A percentile compares a stretch with the other conserved stretches of the same genome.
Conservation (phyloP, 495 filamentous ascomycete species). For the Bacidia gigantensis region DNA sequence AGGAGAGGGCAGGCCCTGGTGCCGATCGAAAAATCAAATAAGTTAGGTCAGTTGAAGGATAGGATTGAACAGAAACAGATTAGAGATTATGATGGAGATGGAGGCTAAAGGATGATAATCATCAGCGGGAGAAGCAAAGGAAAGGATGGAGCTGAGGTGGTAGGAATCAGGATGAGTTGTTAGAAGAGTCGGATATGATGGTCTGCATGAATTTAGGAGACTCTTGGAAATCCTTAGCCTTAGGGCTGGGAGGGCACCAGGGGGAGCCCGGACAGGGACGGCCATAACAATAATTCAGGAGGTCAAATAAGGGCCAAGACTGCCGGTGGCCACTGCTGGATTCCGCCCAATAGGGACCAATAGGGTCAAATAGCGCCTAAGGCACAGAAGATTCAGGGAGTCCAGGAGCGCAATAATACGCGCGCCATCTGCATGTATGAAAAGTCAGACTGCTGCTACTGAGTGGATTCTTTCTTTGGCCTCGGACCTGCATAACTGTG, state of each 20-base stretch:
- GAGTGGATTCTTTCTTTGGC: not conserved
- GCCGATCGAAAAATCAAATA: not conserved
- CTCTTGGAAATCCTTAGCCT: too few species aligned
- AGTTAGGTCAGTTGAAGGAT: not conserved
- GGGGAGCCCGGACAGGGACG: too few species aligned
- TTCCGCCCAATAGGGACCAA: too few species aligned
- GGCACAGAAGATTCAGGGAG: too few species aligned
- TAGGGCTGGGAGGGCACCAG: too few species aligned
- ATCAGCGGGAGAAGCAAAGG: slow-evolving; percentile 2
- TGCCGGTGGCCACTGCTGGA: too few species aligned
- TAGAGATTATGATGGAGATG: slow-evolving; percentile 11
- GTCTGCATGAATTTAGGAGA: too few species aligned
- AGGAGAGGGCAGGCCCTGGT: not conserved
- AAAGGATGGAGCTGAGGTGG: not conserved
- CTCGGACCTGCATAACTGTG: not conserved
- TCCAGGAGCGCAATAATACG: too few species aligned
- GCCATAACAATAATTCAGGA: too few species aligned
- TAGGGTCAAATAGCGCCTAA: too few species aligned
- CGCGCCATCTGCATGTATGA: not conserved
- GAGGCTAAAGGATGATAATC: not conserved
- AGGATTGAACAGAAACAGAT: slow-evolving; percentile 6
- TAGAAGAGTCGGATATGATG: too few species aligned
- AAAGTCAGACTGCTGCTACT: not conserved
- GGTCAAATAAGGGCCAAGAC: too few species aligned
- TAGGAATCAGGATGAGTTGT: not conserved